Percentiles rank a stretch among this genome's conserved stretches.
Evolutionary conservation across 2,329 filamentous ascomycete genomes (phyloP).

Genomic region (Alternaria atra): DNA sequence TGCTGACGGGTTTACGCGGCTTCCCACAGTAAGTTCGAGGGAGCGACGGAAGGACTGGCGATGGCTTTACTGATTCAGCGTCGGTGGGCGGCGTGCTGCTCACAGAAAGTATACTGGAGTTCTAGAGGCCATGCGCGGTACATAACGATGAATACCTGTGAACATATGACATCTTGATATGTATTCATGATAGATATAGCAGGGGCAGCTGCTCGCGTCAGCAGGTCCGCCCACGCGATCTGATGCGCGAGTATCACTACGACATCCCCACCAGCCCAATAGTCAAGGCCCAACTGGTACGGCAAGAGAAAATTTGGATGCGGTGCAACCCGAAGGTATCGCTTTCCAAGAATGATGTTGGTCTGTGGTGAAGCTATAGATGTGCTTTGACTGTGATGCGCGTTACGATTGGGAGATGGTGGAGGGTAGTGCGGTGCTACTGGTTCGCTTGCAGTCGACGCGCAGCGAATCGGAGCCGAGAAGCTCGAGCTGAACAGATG

Average conservation of each 20-base stretch:
- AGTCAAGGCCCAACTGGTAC: conserved; percentile 21
- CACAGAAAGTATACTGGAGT: background rate
- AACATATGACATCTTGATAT: conserved; percentile 8
- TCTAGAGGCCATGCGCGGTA: background rate
- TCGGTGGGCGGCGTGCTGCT: background rate
- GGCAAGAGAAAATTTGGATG: conserved; percentile 13
- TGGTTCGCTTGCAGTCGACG: conserved; percentile 37
- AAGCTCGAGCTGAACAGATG: conserved; percentile 21
- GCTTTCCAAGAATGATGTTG: conserved; percentile 15
- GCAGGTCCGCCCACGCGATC: conserved; percentile 29
- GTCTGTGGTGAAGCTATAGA: conserved; percentile 18
- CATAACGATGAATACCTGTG: background rate
- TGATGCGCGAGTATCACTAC: conserved; percentile 31
- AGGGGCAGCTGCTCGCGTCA: conserved; percentile 35
- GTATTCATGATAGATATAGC: background rate
- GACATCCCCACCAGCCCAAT: conserved; percentile 29
- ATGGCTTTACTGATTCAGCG: background rate
- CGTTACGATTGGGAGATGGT: conserved; percentile 36
- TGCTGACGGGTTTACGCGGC: conserved; percentile 17
- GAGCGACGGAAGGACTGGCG: conserved; percentile 15
- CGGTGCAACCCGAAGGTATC: conserved; percentile 22
- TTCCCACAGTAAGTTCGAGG: conserved; percentile 36
- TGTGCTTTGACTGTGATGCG: conserved; percentile 30
- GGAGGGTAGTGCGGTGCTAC: conserved; percentile 32
- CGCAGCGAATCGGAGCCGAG: conserved; percentile 38